These are phyloP conservation scores for Elongisporangium prolatum DNA, from an alignment of 352 stramenopile genomes.

Conservation along the genomic window DNA sequence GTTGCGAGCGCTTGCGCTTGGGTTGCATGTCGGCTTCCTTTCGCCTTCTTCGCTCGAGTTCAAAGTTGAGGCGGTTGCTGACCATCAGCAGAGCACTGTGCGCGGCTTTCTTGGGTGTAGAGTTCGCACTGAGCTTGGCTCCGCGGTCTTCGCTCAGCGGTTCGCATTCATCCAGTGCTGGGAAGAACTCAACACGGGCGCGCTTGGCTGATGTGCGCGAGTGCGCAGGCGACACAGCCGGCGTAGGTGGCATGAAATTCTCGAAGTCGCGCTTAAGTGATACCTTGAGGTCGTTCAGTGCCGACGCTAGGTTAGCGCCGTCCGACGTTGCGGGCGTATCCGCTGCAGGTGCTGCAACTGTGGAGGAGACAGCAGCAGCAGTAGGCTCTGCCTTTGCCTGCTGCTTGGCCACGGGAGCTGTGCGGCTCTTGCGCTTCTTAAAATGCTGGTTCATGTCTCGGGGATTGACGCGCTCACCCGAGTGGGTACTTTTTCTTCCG, in stretches of 20 bases:
- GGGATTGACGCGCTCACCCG: background rate
- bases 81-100: conserved; percentile 58
- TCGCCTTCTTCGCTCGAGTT: conserved; percentile 57
- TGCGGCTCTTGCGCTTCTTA: conserved; percentile 65
- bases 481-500: conserved; percentile 3
- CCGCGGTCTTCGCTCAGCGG: conserved; percentile 16
- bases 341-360: conserved; percentile 4
- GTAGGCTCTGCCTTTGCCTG: conserved; percentile 6
- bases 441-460: conserved; percentile 47
- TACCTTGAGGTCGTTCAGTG: conserved; percentile 65
- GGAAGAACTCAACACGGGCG: conserved; percentile 52
- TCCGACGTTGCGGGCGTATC: conserved; percentile 20
- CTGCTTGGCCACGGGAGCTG: conserved; percentile 16
- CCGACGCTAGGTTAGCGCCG: conserved; percentile 43
- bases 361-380: conserved; percentile 6
- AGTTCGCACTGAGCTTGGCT: conserved; percentile 21
- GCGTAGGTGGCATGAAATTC: conserved; percentile 65
- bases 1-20: conserved; percentile 43
- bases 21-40: conserved; percentile 36
- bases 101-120: conserved; percentile 21
- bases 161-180: conserved; percentile 18
- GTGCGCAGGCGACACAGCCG: conserved; percentile 58
- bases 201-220: conserved; percentile 41
- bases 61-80: conserved; percentile 66
- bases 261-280: conserved; percentile 72